phyloP scores from a whole-genome alignment of 129 eudicot species.

The Rutidosis leptorrhynchoides region DNA sequence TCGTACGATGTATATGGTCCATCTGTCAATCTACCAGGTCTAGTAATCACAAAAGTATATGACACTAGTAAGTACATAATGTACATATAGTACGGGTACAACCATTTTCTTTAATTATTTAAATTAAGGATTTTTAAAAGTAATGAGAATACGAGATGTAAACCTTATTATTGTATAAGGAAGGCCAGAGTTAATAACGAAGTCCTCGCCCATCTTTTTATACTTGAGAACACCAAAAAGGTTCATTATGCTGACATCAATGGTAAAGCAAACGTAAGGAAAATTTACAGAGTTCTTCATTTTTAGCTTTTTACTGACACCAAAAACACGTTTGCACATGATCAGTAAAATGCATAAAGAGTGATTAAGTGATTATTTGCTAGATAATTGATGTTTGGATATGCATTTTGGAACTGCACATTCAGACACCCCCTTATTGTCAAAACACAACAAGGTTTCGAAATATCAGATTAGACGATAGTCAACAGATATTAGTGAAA shows the following conservation, averaged over 20 bases:
- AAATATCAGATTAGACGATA: neutral
- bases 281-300: neutral
- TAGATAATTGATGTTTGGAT: slow-evolving; percentile 12
- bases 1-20: slow-evolving; percentile 99
- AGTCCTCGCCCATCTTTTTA: slow-evolving; percentile 98
- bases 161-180: slow-evolving; percentile 97
- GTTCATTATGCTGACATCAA: slow-evolving; percentile 72
- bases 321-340: neutral
- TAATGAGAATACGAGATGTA: neutral
- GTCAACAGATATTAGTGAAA: neutral
- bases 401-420: neutral
- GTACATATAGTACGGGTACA: neutral
- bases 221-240: slow-evolving; percentile 96
- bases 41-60: slow-evolving; percentile 22
- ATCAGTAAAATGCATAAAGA: slow-evolving; percentile 2
- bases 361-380: neutral
- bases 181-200: slow-evolving; percentile 80
- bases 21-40: slow-evolving; percentile 94
- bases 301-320: slow-evolving; percentile 29
- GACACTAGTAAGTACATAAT: slow-evolving; percentile 15
- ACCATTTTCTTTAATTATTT: neutral
- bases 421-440: slow-evolving; percentile 18
- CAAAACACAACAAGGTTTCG: slow-evolving; percentile 10
- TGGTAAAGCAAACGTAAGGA: slow-evolving; percentile 1
- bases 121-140: slow-evolving; percentile 1